These are phyloP conservation scores for Apiotrichum sp. DNA, from an alignment of 1,284 basidiomycete species.

Conservation along the genomic window DNA sequence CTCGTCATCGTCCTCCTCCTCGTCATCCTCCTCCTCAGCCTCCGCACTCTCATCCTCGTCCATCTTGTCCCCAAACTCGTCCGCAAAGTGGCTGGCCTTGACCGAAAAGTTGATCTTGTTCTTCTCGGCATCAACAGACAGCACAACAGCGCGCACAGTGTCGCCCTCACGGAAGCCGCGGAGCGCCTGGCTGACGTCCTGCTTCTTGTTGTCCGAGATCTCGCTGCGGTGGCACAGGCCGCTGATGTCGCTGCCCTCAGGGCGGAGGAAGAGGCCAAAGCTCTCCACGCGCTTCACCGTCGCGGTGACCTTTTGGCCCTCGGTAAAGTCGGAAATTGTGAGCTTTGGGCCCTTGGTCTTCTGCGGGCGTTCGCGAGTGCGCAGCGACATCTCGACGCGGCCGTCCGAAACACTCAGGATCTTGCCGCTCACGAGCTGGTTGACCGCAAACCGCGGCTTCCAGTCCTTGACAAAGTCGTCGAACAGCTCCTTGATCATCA, in stretches of 20 bases:
- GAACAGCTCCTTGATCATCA: slow-evolving; percentile 90
- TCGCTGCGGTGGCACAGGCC: slow-evolving; percentile 94
- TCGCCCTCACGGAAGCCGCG: slow-evolving; percentile 82
- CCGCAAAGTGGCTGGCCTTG: slow-evolving; percentile 76
- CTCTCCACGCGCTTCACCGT: slow-evolving; percentile 67
- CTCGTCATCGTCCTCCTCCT: slow-evolving; percentile 35
- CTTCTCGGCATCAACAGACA: slow-evolving; percentile 66
- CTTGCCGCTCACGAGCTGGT: slow-evolving; percentile 81
- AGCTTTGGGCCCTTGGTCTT: slow-evolving; percentile 43
- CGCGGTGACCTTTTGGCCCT: slow-evolving; percentile 70
- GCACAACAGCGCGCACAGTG: slow-evolving; percentile 70
- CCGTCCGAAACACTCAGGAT: slow-evolving; percentile 71
- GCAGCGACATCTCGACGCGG: slow-evolving; percentile 82
- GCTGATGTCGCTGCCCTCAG: slow-evolving; percentile 72
- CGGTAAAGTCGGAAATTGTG: slow-evolving; percentile 56
- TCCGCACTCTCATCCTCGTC: slow-evolving; percentile 21
- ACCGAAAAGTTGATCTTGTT: slow-evolving; percentile 78
- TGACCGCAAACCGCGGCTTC: slow-evolving; percentile 71
- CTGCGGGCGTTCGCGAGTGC: slow-evolving; percentile 50
- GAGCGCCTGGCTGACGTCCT: slow-evolving; percentile 69
- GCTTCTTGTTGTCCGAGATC: slow-evolving; percentile 75
- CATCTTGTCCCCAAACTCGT: slow-evolving; percentile 44
- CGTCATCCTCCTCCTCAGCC: slow-evolving; percentile 35
- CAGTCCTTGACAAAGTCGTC: slow-evolving; percentile 93
- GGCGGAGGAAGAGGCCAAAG: slow-evolving; percentile 87